These are phyloP conservation scores for Colletotrichum lini DNA, from an alignment of 2,329 filamentous ascomycete species.

Conservation along the genomic window DNA sequence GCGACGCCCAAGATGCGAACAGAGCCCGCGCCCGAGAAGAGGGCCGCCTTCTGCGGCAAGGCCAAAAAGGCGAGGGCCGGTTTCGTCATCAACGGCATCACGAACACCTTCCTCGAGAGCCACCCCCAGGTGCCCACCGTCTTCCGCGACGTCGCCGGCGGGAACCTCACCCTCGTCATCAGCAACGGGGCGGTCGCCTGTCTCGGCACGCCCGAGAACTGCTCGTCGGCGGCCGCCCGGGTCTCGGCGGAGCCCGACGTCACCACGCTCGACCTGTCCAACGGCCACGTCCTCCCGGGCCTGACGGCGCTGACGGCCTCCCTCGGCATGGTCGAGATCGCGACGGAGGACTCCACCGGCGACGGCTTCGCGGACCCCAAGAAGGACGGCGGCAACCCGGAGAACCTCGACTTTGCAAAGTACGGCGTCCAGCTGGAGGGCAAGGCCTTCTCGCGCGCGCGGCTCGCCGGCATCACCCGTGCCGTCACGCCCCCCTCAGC, in stretches of 20 bases:
- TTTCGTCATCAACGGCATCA: slow-evolving; percentile 57
- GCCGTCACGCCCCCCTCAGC: slow-evolving; percentile 57
- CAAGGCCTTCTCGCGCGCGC: slow-evolving; percentile 56
- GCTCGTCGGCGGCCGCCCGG: slow-evolving; percentile 27
- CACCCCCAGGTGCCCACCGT: slow-evolving; percentile 33
- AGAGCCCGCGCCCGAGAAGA: slow-evolving; percentile 44
- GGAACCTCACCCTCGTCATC: slow-evolving; percentile 57
- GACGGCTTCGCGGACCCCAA: slow-evolving; percentile 59
- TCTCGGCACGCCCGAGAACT: slow-evolving; percentile 44
- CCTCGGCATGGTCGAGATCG: slow-evolving; percentile 67
- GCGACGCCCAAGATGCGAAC: slow-evolving; percentile 45
- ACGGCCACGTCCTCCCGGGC: slow-evolving; percentile 64
- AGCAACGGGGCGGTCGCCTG: slow-evolving; percentile 58
- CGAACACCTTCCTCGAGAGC: slow-evolving; percentile 52
- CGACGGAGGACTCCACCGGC: slow-evolving; percentile 57
- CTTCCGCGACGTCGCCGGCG: slow-evolving; percentile 26
- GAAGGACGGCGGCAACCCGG: slow-evolving; percentile 46
- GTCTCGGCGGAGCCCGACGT: slow-evolving; percentile 50
- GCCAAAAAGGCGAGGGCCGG: slow-evolving; percentile 44
- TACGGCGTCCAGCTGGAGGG: slow-evolving; percentile 59
- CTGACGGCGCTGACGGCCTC: slow-evolving; percentile 63
- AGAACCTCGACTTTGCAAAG: slow-evolving; percentile 55
- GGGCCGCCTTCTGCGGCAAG: slow-evolving; percentile 46
- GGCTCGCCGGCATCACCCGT: slow-evolving; percentile 60
- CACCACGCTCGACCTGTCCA: slow-evolving; percentile 53